phyloP scores from a whole-genome alignment of 1,284 basidiomycete species.

The Meripilus lineatus region DNA sequence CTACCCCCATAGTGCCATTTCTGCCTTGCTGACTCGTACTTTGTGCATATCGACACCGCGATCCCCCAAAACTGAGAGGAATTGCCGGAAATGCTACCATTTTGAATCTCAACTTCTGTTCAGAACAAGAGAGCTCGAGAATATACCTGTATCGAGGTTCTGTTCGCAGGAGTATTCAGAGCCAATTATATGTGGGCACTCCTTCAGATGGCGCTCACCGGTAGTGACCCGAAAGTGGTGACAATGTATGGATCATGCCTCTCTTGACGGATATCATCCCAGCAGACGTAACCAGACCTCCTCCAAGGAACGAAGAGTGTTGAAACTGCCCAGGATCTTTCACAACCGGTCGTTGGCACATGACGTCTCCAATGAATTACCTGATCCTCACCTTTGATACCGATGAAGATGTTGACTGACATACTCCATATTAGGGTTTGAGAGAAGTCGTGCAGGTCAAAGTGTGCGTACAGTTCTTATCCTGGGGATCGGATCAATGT shows the following conservation, averaged over 20 bases:
- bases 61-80: constrained; percentile 50
- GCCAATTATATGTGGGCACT: constrained; percentile 3
- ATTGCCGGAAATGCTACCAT: constrained; percentile 58
- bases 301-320: constrained; percentile 62
- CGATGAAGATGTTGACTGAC: constrained; percentile 64
- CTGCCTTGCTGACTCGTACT: constrained; percentile 57
- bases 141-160: constrained; percentile 45
- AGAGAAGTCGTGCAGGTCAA: neutral
- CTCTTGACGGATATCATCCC: constrained; percentile 66
- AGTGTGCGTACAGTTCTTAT: constrained; percentile 40
- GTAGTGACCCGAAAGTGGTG: constrained; percentile 69
- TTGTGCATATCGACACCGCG: constrained; percentile 60
- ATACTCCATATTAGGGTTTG: constrained; percentile 1
- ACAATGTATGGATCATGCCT: constrained; percentile 59
- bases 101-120: too few species aligned
- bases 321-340: constrained; percentile 61
- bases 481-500: constrained; percentile 22
- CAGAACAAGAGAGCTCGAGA: neutral
- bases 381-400: constrained; percentile 49
- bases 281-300: constrained; percentile 59
- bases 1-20: constrained; percentile 51
- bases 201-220: constrained; percentile 26
- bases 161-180: constrained; percentile 16
- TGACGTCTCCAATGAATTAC: neutral
- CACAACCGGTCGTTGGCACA: neutral